A percentile compares a stretch with the other conserved stretches of the same genome.
Evolutionary conservation across 2,329 filamentous ascomycete genomes (phyloP).

Genomic region (Colletotrichum sp.): DNA sequence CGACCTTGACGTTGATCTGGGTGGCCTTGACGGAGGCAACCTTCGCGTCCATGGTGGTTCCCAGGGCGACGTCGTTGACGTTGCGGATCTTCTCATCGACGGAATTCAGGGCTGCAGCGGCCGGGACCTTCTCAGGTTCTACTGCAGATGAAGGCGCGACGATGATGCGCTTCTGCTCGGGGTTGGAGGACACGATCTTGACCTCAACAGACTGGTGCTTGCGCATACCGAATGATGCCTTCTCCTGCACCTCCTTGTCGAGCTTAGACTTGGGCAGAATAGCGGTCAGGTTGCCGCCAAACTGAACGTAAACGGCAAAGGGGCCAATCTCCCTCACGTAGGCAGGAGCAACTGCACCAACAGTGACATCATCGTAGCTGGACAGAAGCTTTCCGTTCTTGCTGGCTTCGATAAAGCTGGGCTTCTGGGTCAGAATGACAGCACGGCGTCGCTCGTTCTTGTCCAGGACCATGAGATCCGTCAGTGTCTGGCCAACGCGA

Average conservation of each 20-base stretch:
- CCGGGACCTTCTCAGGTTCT: constrained; percentile 30
- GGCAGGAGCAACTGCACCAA: constrained; percentile 73
- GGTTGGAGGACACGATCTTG: constrained; percentile 75
- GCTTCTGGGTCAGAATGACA: constrained; percentile 82
- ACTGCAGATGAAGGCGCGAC: constrained; percentile 55
- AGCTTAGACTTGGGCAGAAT: constrained; percentile 82
- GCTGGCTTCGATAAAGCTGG: constrained; percentile 77
- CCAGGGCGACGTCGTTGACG: constrained; percentile 76
- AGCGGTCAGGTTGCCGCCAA: constrained; percentile 77
- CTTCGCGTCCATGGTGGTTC: constrained; percentile 76
- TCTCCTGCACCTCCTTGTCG: constrained; percentile 68
- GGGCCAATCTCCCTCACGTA: constrained; percentile 86
- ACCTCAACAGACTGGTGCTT: constrained; percentile 78
- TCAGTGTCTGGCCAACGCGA: constrained; percentile 81
- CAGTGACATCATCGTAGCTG: constrained; percentile 72
- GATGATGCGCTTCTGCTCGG: constrained; percentile 71
- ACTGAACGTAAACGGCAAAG: constrained; percentile 87
- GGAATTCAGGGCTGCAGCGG: constrained; percentile 44
- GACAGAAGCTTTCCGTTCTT: constrained; percentile 75
- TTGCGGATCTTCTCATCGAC: constrained; percentile 69
- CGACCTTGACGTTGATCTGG: constrained; percentile 88
- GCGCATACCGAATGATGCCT: constrained; percentile 79
- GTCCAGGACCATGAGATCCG: constrained; percentile 84
- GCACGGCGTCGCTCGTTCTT: constrained; percentile 81
- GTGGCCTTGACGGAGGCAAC: constrained; percentile 88